Base-by-base conservation (phyloP, 139 green algal genomes). In the Chlamydomonas sp. region DNA sequence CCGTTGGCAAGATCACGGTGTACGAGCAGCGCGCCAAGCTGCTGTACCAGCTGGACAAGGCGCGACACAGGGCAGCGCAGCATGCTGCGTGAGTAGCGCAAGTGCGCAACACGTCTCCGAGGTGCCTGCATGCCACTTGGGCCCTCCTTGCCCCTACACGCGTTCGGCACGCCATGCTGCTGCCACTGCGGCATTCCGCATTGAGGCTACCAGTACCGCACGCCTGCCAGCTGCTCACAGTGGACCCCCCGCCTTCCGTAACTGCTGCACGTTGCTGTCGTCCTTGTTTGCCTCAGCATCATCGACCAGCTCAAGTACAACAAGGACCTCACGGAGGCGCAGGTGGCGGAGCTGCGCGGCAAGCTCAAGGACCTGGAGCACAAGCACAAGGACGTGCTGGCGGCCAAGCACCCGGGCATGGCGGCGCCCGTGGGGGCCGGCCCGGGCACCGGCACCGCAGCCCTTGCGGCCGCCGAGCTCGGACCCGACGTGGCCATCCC, bases 21-120 rank as follows among this genome's bases (percentile, higher is more conserved):
- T 90, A 92, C 82, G 92, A 92, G 72, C 92, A 96, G 90, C 92
- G 92, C 14, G 87, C 91, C 4, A 90, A 89, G 87, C 80, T 96
- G 66, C 49, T 95, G 69, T 92, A 91, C 74, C 90, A 96, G 63
- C 88, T 96, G 75, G 86, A 92, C 64, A 91, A 87, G 74, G 93
- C 94, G 2, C 72, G 82, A 58, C 78, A 89, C 4, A 78, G 92
- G 49, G 89, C 93, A 2, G 93, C 89, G 58, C 93, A 93, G 75
- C 79, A 85, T 9, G 66, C 63, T 3, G 87, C 87, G 80, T 90
- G 59, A 90, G 84, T 83, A 1, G 58, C 4, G 31, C 31, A 49
- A 49, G 31, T 49, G 31, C 31, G 31, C 31, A 49, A 49, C 31
- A 49, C 31, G 31, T 49, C 31, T 49, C 31, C 31, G 31, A 49